Evolutionary conservation across 2,329 filamentous ascomycete genomes (phyloP).

Genomic region (Exophiala sideris): DNA sequence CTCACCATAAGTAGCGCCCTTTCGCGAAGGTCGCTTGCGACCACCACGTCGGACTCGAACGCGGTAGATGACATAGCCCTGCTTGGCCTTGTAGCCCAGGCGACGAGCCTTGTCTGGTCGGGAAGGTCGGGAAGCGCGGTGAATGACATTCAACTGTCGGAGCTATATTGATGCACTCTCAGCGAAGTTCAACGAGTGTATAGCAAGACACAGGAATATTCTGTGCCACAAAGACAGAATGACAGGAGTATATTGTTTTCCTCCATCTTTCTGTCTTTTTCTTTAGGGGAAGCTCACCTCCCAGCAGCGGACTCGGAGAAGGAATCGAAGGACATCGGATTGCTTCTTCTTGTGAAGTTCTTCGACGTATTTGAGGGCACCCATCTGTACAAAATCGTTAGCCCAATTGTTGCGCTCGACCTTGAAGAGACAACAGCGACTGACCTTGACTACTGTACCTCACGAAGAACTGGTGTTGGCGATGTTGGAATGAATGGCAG

Average conservation of each 20-base stretch:
- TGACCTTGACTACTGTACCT: conserved; percentile 27
- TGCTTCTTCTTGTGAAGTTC: conserved; percentile 99
- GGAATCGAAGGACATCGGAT: conserved; percentile 99
- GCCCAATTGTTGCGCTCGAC: background rate
- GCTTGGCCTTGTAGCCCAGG: conserved; percentile 99
- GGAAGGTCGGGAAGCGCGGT: conserved; percentile 96
- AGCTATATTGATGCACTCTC: conserved; percentile 99
- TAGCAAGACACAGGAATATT: conserved; percentile 60
- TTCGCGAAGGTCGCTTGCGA: conserved; percentile 91
- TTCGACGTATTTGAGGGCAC: conserved; percentile 99
- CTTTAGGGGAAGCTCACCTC: conserved; percentile 61
- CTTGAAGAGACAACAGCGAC: background rate
- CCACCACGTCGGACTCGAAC: conserved; percentile 97
- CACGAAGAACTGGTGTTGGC: conserved; percentile 11
- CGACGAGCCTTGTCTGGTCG: conserved; percentile 99
- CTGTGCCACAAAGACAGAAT: conserved; percentile 37
- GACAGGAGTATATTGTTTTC: conserved; percentile 16
- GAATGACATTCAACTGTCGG: conserved; percentile 99
- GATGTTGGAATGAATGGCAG: conserved; percentile 3
- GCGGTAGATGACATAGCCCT: conserved; percentile 99
- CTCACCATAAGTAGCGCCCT: conserved; percentile 99
- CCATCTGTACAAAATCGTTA: conserved; percentile 62
- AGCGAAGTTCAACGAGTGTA: conserved; percentile 99
- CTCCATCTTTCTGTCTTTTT: conserved; percentile 12
- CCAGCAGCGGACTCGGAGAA: conserved; percentile 99